Evolutionary conservation across 139 green algal genomes (phyloP), one percentile per base, ranked within the genome.

Genomic region (Micromonas pusilla): DNA sequence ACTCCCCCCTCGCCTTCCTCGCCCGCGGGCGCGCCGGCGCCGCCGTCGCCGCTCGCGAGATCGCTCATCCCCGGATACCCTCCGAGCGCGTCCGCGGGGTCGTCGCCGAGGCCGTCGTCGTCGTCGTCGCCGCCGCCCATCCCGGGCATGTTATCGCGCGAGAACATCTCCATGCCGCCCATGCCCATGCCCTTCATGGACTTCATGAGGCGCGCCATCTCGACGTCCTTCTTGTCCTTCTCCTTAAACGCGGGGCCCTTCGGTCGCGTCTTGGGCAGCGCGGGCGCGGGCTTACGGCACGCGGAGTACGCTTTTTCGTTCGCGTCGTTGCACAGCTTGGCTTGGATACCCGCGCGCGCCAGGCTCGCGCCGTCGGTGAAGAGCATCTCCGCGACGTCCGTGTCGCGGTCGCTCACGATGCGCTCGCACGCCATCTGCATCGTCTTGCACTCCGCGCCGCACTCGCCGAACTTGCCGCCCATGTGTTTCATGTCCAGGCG

Each of bases 391-490:
- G 67, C 78, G n/a, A 82, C 31, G 70, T 82, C 78, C 38, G 66
- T 78, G 2, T 78, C 78, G 25, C 52, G 19, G n/a, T 68, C 63
- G 30, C 28, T 68, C 20, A 82, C 25, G 25, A 78, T 31, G 28
- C 83, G 21, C 52, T 87, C 83, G 26, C 87, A 93, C 0, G 89
- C 89, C 1, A 83, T 65, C 0, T 90, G 83, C 1, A 96, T 83
- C 0, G 92, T 97, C 30, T 89, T 89, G 81, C 91, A 96, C 67
- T 93, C 91, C 0, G 37, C 76, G 0, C 77, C 80, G 60, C 89
- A 92, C 23, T 86, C 72, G 26, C 86, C 86, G 13, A 84, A 31
- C 13, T 67, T 26, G 80, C 85, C 65, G 54, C 53, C 25, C 66
- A 80, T 79, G 53, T 83, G 16, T n/a, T 79, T 60, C n/a, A 85